Evolutionary conservation across 2,329 filamentous ascomycete species (phyloP), one percentile per base, ranked within the genome.

Genomic region (Paracorniculantispora psalliotae): DNA sequence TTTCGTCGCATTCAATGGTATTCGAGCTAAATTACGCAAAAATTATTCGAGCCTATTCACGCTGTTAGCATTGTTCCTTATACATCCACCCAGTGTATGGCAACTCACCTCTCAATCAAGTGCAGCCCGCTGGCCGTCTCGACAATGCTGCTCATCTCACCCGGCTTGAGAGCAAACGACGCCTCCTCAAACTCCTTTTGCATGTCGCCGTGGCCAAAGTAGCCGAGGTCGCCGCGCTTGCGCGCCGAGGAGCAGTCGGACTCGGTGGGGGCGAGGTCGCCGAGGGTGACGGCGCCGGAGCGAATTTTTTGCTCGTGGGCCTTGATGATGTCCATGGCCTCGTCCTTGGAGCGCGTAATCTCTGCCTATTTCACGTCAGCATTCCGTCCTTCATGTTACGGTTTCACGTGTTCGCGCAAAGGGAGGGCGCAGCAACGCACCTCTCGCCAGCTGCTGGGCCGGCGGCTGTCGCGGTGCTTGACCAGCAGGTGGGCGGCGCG

Each of bases 111-210:
- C 78, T 97, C 89, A 75, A 99, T 99, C 75, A 99, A 80, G 77
- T 99, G 94, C 69, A 97, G 79, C 1, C 94, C 94, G 55, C 92
- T 97, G 52, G 92, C 92, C 41, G 94, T 97, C 75, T 96, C 90
- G 13, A 97, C 89, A 39, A 97, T 81, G 49, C 83, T 81, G 75
- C 92, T 97, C 69, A 97, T 86, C 75, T 97, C 85, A 35, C 92
- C 92, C 2, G 88, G 87, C 73, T 92, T 83, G 58, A 99, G 80
- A n/a, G 83, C 87, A 76, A 99, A 99, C 1, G 94, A 89, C 4
- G 92, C 92, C 59, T 97, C 91, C 77, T 99, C 94, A 70, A 99
- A 99, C 76, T 97, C 93, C 79, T 92, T 93, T 73, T 99, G 94
- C 94, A 99, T 99, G 69, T 97, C 93, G 28, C 92, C 91, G 68